These are phyloP conservation scores for Aureobasidium subglaciale DNA, from an alignment of 2,329 filamentous ascomycete genomes.

Conservation along the genomic window DNA sequence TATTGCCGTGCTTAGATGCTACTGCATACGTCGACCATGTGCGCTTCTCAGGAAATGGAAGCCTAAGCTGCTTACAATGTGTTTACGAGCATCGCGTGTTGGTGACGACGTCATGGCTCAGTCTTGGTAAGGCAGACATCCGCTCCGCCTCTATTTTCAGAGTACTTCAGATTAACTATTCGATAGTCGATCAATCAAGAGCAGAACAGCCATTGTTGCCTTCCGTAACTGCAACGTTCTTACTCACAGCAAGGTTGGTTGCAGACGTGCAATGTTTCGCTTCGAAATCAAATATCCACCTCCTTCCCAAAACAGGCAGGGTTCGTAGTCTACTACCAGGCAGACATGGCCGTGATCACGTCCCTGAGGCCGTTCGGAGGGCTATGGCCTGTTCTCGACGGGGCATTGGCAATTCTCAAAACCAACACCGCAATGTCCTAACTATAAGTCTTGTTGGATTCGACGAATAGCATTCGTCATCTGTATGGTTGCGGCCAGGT, in stretches of 20 bases:
- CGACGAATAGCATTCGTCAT: conserved; percentile 8
- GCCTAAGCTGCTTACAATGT: conserved; percentile 6
- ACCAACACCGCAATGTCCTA: conserved; percentile 13
- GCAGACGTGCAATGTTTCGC: background rate
- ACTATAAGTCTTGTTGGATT: conserved; percentile 11
- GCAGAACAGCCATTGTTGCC: background rate
- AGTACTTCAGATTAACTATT: background rate
- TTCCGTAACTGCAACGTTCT: background rate
- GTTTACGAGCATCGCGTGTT: conserved; percentile 10
- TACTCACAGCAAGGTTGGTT: background rate
- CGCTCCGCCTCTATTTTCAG: conserved; percentile 10
- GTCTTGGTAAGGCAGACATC: conserved; percentile 10
- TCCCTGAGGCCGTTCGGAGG: background rate
- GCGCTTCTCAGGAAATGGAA: conserved; percentile 8
- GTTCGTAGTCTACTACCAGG: background rate
- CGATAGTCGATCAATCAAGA: conserved; percentile 3
- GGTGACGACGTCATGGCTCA: conserved; percentile 11
- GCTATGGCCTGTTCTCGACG: background rate
- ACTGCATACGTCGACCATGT: background rate
- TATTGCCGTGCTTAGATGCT: background rate
- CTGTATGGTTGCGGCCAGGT: background rate
- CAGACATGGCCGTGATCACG: conserved; percentile 8
- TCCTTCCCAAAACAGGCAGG: conserved; percentile 3
- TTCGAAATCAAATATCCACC: background rate
- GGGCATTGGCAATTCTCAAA: conserved; percentile 5